Evolutionary conservation across 768 basidiomycete genomes (phyloP).

Genomic region (Podaxis carcinomalis): DNA sequence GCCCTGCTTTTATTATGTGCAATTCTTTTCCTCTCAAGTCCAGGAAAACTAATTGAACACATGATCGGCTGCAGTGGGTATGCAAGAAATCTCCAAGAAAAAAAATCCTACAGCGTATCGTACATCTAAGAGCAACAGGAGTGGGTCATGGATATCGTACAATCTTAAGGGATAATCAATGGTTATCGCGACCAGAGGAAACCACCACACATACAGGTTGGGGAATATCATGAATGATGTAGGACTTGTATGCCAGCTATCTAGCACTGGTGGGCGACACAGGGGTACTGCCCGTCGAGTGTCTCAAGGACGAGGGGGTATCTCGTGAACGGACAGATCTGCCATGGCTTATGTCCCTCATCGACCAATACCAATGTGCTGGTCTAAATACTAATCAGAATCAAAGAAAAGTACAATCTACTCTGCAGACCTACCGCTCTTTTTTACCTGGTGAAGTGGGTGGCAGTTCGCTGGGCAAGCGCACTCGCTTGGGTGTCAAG

Average conservation of each 20-base stretch:
- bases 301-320: background rate
- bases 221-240: background rate
- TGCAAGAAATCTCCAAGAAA: background rate
- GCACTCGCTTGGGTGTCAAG: conserved; percentile 48
- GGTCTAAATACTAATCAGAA: background rate
- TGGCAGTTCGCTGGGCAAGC: conserved; percentile 39
- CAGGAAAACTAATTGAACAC: background rate
- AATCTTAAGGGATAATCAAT: background rate
- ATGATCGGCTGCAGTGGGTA: background rate
- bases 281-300: background rate
- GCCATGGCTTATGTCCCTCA: conserved; percentile 8
- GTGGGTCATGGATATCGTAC: background rate
- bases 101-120: background rate
- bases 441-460: conserved; percentile 17
- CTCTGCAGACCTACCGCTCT: conserved; percentile 12
- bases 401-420: background rate
- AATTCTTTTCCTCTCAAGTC: background rate
- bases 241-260: background rate
- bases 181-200: background rate
- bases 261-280: background rate
- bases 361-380: conserved; percentile 6
- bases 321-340: background rate
- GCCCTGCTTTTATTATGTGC: background rate
- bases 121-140: background rate
- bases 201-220: background rate